phyloP scores from a whole-genome alignment of 495 filamentous ascomycete genomes.

The Penicillium flavigenum region DNA sequence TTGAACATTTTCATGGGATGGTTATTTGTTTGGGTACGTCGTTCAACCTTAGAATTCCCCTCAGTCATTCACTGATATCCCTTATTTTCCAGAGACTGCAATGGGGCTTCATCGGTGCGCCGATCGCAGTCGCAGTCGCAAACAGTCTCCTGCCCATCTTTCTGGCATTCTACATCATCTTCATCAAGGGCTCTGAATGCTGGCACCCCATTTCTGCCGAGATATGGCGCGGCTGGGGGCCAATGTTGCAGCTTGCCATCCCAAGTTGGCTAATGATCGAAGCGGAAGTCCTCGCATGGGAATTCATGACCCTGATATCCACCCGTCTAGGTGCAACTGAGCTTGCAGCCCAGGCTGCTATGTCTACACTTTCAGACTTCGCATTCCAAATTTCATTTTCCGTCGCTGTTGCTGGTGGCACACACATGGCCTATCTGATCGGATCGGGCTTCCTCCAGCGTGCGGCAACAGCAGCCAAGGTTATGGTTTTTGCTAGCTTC shows the following conservation, averaged over 20 bases:
- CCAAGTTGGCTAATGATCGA: slow-evolving; percentile 57
- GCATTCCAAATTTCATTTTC: slow-evolving; percentile 64
- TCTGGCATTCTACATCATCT: slow-evolving; percentile 52
- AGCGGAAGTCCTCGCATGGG: slow-evolving; percentile 58
- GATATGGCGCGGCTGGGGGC: slow-evolving; percentile 51
- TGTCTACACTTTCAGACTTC: slow-evolving; percentile 54
- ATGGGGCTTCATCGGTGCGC: slow-evolving; percentile 60
- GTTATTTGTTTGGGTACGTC: slow-evolving; percentile 61
- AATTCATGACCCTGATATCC: slow-evolving; percentile 54
- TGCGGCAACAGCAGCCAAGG: slow-evolving; percentile 31
- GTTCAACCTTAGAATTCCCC: neutral
- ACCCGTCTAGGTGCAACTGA: slow-evolving; percentile 40
- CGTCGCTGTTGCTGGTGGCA: slow-evolving; percentile 61
- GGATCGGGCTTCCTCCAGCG: slow-evolving; percentile 41
- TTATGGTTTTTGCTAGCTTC: slow-evolving; percentile 16
- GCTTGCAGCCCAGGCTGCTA: slow-evolving; percentile 59
- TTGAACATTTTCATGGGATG: slow-evolving; percentile 67
- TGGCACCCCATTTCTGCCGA: slow-evolving; percentile 54
- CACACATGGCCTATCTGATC: slow-evolving; percentile 63
- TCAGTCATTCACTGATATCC: neutral
- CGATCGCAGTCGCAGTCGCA: slow-evolving; percentile 53
- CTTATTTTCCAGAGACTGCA: slow-evolving; percentile 29
- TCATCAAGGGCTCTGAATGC: slow-evolving; percentile 51
- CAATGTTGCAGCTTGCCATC: slow-evolving; percentile 57
- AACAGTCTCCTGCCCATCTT: slow-evolving; percentile 52